These are phyloP conservation scores for Mallotus japonicus DNA, from an alignment of 441 rosid genomes.

Conservation along the genomic window DNA sequence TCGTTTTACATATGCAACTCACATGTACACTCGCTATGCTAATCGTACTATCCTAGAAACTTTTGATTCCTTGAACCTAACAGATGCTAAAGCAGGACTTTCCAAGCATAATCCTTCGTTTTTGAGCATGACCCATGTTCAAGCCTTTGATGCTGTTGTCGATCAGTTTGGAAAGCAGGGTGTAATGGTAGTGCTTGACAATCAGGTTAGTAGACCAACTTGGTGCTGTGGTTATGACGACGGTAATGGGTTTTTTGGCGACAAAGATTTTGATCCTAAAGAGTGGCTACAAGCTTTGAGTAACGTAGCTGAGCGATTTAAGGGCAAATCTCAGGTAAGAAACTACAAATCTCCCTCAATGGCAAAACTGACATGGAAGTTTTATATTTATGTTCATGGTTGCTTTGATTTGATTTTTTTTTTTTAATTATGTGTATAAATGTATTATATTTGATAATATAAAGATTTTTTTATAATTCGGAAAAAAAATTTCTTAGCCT, in stretches of 20 bases:
- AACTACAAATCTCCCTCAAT: too few species aligned
- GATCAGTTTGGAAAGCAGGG: not conserved
- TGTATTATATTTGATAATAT: too few species aligned
- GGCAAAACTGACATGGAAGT: too few species aligned
- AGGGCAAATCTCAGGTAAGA: constrained; percentile 29
- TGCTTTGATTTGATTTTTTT: too few species aligned
- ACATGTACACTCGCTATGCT: constrained; percentile 29
- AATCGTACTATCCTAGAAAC: not conserved
- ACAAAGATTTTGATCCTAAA: constrained; percentile 51
- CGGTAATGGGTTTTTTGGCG: constrained; percentile 37
- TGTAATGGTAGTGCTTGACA: not conserved
- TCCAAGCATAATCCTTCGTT: not conserved
- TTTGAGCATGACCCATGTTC: not conserved
- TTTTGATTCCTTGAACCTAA: not conserved
- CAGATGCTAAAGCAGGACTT: constrained; percentile 1
- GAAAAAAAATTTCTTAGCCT: too few species aligned
- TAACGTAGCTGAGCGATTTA: constrained; percentile 46
- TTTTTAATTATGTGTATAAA: too few species aligned
- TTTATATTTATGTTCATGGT: too few species aligned
- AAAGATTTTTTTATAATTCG: too few species aligned
- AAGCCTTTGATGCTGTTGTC: not conserved
- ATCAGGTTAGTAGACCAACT: not conserved
- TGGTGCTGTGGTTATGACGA: constrained; percentile 5
- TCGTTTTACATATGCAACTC: constrained; percentile 69
- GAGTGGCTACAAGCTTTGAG: constrained; percentile 57